phyloP scores from a whole-genome alignment of 2,329 filamentous ascomycete species.

The Phialophora verrucosa region DNA sequence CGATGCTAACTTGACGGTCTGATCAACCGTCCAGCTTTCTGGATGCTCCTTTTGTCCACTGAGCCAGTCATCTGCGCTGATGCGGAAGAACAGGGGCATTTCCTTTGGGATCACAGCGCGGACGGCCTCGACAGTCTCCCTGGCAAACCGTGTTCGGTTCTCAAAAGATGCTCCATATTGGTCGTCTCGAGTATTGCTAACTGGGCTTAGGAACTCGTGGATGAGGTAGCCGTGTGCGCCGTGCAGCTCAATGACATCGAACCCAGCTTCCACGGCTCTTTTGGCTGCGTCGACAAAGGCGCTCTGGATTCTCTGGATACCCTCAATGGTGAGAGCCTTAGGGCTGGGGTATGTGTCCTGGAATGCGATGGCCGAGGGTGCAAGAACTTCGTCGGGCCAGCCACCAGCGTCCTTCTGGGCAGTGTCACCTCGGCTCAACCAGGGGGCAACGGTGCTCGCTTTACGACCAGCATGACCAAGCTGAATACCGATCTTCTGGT shows the following conservation, averaged over 20 bases:
- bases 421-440: slow-evolving; percentile 63
- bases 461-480: slow-evolving; percentile 77
- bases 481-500: slow-evolving; percentile 75
- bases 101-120: slow-evolving; percentile 66
- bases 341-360: slow-evolving; percentile 66
- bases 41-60: slow-evolving; percentile 60
- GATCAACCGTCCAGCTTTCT: slow-evolving; percentile 70
- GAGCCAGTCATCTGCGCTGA: slow-evolving; percentile 78
- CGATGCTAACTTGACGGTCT: slow-evolving; percentile 68
- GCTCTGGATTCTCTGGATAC: slow-evolving; percentile 61
- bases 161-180: slow-evolving; percentile 58
- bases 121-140: slow-evolving; percentile 70
- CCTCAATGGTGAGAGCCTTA: slow-evolving; percentile 69
- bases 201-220: slow-evolving; percentile 71
- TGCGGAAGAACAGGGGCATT: slow-evolving; percentile 75
- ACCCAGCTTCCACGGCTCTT: slow-evolving; percentile 70
- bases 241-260: slow-evolving; percentile 82
- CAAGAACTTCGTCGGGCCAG: slow-evolving; percentile 61
- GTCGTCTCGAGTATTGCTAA: slow-evolving; percentile 70
- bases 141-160: slow-evolving; percentile 70
- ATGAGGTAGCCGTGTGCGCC: slow-evolving; percentile 80
- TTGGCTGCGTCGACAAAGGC: slow-evolving; percentile 52
- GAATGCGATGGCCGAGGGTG: slow-evolving; percentile 66
- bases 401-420: slow-evolving; percentile 63
- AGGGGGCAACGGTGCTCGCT: slow-evolving; percentile 66